phyloP scores from a whole-genome alignment of 768 basidiomycete genomes.

The Mycena filopes region DNA sequence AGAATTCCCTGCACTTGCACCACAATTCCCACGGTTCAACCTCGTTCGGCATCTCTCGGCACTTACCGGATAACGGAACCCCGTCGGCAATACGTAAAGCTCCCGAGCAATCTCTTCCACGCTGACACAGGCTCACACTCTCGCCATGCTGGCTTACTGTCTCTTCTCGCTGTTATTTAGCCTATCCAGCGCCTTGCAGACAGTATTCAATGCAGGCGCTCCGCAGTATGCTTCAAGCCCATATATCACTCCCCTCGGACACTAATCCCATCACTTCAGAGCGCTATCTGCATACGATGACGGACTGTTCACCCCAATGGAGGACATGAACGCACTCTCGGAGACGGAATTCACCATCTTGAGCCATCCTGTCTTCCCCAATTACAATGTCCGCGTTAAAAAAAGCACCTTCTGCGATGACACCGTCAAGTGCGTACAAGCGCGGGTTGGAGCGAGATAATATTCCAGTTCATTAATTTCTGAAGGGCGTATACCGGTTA shows the following conservation, averaged over 20 bases:
- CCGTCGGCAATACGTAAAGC: too few species aligned
- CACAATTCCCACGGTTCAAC: too few species aligned
- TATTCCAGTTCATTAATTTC: too few species aligned
- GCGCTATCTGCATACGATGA: conserved; percentile 28
- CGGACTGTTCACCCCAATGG: conserved; percentile 32
- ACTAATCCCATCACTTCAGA: too few species aligned
- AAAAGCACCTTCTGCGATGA: conserved; percentile 51
- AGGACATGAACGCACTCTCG: conserved; percentile 36
- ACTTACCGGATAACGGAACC: too few species aligned
- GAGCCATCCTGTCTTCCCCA: conserved; percentile 56
- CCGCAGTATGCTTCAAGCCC: not conserved
- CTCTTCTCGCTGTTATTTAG: not conserved
- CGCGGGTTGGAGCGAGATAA: too few species aligned
- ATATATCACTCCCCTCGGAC: not conserved
- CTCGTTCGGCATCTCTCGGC: too few species aligned
- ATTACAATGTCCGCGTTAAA: conserved; percentile 54
- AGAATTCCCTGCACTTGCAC: too few species aligned
- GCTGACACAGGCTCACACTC: too few species aligned
- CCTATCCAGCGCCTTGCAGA: conserved; percentile 5
- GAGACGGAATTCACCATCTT: conserved; percentile 49
- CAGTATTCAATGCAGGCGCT: not conserved
- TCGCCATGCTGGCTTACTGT: conserved; percentile 5
- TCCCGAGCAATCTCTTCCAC: too few species aligned
- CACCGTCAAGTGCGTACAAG: conserved; percentile 47
- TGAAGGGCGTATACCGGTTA: conserved; percentile 71